A percentile compares a stretch with the other conserved stretches of the same genome.
Conservation (phyloP, 768 basidiomycete genomes). For the Hygrocybe coccinea region DNA sequence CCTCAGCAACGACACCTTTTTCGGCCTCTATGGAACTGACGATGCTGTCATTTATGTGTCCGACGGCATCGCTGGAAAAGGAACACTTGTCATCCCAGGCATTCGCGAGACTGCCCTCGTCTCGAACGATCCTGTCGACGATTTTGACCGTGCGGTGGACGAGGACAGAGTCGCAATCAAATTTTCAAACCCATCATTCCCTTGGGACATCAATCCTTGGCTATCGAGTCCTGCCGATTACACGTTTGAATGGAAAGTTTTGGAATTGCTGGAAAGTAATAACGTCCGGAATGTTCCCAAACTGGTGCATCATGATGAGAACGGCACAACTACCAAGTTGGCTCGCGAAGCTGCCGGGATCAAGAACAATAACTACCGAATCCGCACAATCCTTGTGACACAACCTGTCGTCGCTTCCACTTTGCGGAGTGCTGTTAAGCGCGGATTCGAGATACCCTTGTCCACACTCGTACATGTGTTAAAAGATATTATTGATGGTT, state of each 20-base stretch:
- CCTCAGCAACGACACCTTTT: neutral
- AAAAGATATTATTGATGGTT: constrained; percentile 8
- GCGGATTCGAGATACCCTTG: neutral
- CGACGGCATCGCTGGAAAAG: neutral
- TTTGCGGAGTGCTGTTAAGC: neutral
- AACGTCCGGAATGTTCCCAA: neutral
- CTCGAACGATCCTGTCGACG: neutral
- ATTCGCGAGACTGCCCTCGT: neutral
- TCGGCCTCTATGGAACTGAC: neutral
- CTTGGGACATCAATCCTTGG: neutral
- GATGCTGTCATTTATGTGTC: neutral
- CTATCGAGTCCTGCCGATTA: neutral
- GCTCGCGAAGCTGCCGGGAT: constrained; percentile 7
- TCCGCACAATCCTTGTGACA: constrained; percentile 7
- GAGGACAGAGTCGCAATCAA: constrained; percentile 6
- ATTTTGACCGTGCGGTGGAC: neutral
- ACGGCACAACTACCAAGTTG: neutral
- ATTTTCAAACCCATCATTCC: constrained; percentile 5
- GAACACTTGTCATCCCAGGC: constrained; percentile 5
- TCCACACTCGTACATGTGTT: constrained; percentile 6
- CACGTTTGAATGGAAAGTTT: neutral
- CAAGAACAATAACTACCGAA: neutral
- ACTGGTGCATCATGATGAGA: neutral
- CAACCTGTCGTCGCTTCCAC: constrained; percentile 4
- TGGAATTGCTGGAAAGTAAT: neutral